phyloP scores from a whole-genome alignment of 2,329 filamentous ascomycete species.

The Cytospora chrysosperma region DNA sequence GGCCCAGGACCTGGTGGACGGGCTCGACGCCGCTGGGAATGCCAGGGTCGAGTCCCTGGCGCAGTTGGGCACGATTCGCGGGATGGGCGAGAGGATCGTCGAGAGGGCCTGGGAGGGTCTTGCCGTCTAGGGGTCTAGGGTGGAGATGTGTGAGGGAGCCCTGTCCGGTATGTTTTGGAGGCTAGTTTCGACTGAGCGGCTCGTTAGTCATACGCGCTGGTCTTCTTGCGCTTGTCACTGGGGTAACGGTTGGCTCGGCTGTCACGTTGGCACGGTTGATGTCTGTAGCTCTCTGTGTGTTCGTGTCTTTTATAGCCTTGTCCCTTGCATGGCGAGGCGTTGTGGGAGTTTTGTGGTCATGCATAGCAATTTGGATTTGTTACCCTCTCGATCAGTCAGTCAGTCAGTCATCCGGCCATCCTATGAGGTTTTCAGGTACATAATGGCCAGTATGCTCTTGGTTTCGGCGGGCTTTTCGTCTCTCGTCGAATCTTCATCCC shows the following conservation, averaged over 20 bases:
- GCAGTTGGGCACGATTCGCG: conserved; percentile 54
- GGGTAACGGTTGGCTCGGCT: background rate
- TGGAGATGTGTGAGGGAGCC: background rate
- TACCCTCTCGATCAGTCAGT: too few relatives aligned
- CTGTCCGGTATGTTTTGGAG: background rate
- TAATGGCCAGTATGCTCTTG: too few relatives aligned
- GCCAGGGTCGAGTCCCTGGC: conserved; percentile 45
- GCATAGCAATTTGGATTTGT: background rate
- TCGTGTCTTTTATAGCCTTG: conserved; percentile 1
- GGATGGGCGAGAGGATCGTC: conserved; percentile 56
- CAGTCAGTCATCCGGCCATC: background rate
- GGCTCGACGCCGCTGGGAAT: conserved; percentile 39
- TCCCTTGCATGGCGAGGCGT: conserved; percentile 24
- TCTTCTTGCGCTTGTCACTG: background rate
- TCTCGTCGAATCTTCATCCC: background rate
- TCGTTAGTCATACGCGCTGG: background rate
- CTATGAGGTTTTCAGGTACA: background rate
- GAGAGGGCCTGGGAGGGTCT: conserved; percentile 57
- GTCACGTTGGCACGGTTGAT: background rate
- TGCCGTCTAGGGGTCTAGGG: background rate
- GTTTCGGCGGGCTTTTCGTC: background rate
- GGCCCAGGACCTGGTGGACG: conserved; percentile 59
- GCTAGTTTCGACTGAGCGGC: background rate
- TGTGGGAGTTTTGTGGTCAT: conserved; percentile 1
- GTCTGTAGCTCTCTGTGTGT: background rate